phyloP scores from a whole-genome alignment of 371 early-diverging fungal genomes.

The Haplosporangium sp. region DNA sequence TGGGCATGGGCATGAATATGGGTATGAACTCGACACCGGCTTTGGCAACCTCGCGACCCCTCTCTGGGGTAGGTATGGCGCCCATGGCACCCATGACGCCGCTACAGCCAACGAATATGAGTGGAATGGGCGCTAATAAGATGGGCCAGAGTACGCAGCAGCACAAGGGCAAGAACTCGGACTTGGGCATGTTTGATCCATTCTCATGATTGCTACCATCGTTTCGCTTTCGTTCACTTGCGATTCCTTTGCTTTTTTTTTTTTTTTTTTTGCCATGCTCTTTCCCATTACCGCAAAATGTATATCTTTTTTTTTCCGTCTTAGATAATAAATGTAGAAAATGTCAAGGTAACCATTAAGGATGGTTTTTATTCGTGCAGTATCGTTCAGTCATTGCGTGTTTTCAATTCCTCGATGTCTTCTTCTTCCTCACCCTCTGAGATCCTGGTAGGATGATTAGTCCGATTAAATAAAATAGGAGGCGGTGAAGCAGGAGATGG shows the following conservation, averaged over 20 bases:
- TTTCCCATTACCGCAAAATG: neutral
- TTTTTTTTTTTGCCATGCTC: neutral
- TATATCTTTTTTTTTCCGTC: neutral
- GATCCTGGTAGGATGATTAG: slow-evolving; percentile 49
- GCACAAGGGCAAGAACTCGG: slow-evolving; percentile 52
- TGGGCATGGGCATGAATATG: slow-evolving; percentile 16
- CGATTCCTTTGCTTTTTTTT: neutral
- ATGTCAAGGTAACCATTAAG: too few species aligned
- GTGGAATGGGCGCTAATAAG: slow-evolving; percentile 14
- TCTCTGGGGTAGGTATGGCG: slow-evolving; percentile 33
- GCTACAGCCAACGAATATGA: slow-evolving; percentile 33
- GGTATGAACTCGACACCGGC: slow-evolving; percentile 27
- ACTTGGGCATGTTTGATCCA: slow-evolving; percentile 54
- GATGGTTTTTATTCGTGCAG: neutral
- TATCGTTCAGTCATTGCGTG: neutral
- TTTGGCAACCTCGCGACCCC: slow-evolving; percentile 23
- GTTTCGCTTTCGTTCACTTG: neutral
- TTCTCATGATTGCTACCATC: slow-evolving; percentile 30
- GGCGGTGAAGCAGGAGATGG: neutral
- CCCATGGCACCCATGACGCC: slow-evolving; percentile 40
- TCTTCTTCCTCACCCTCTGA: slow-evolving; percentile 51
- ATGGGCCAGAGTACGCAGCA: slow-evolving; percentile 9
- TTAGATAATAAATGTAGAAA: neutral
- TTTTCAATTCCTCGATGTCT: slow-evolving; percentile 19
- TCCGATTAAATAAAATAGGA: slow-evolving; percentile 22